phyloP scores from a whole-genome alignment of 306 rosid genomes.

The Gastrolobium villosum region DNA sequence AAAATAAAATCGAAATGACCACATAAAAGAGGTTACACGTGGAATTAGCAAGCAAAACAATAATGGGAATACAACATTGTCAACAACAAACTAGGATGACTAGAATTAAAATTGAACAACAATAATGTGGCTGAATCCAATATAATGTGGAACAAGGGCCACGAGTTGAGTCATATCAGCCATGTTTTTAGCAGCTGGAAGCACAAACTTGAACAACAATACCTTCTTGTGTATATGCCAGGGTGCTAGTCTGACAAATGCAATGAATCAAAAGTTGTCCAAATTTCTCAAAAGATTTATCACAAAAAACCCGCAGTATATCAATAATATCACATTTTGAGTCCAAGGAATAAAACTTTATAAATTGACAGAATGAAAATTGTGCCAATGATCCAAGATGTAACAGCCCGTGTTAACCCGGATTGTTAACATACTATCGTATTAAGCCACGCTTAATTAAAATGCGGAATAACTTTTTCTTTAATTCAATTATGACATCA shows the following conservation, averaged over 20 bases:
- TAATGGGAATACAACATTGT: slow-evolving; percentile 25
- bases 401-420: too few relatives aligned
- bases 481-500: too few relatives aligned
- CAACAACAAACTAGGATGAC: slow-evolving; percentile 36
- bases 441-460: too few relatives aligned
- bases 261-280: slow-evolving; percentile 85
- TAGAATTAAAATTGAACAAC: slow-evolving; percentile 59
- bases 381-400: too few relatives aligned
- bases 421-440: too few relatives aligned
- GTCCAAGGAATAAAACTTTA: too few relatives aligned
- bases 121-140: too few relatives aligned
- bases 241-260: slow-evolving; percentile 91
- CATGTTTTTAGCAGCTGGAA: slow-evolving; percentile 84
- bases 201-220: slow-evolving; percentile 86
- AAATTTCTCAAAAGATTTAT: slow-evolving; percentile 81
- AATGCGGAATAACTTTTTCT: too few relatives aligned
- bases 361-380: too few relatives aligned
- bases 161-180: slow-evolving; percentile 86
- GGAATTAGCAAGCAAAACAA: neutral
- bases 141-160: slow-evolving; percentile 85
- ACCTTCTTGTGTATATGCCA: slow-evolving; percentile 79
- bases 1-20: slow-evolving; percentile 9
- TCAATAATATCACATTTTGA: slow-evolving; percentile 29
- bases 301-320: slow-evolving; percentile 86
- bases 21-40: neutral